Evolutionary conservation across 345 rosid species (phyloP), one percentile per base, ranked within the genome.

Genomic region (Leavenworthia alabamica): DNA sequence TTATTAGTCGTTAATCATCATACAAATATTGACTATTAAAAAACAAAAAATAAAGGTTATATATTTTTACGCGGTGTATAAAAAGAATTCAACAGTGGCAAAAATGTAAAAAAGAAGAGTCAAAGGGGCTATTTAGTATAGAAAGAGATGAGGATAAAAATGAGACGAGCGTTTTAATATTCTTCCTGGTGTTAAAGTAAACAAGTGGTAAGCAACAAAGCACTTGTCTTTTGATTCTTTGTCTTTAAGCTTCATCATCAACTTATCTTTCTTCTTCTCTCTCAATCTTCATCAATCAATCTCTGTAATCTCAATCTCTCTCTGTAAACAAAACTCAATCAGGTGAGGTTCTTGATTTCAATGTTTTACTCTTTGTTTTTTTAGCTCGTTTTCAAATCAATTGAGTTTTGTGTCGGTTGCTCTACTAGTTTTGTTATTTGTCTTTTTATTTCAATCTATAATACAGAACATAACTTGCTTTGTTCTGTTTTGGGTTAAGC

Each of bases 151-250:
- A 56, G 71, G 71, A 64, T 64, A 64, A 64, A 54, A 64, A 19
- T 48, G 65, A 57, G 60, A n/a, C 23, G 26, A 54, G 60, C 44
- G 44, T 2, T 47, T 47, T 55, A 39, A 41, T 57, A 58, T 64
- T 64, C 70, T 40, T 19, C 51, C 58, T 33, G 70, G 70, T 63
- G 64, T 29, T 29, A 71, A 71, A 71, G 69, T 41, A 11, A 54
- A 36, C 73, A 53, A 60, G 61, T 68, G 73, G 73, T 60, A 54
- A 54, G 46, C 74, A 53, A 68, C 63, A 48, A 67, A 68, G 60
- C 73, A 67, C 58, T 47, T 59, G 20, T 48, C 73, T 58, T 67
- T 50, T 68, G 55, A 50, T 68, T 59, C 57, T 60, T 20, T 49
- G 7, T 20, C 39, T 60, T 42, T 12, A 51, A 51, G 17, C 39